Evolutionary conservation across 2,329 filamentous ascomycete species (phyloP), one percentile per base, ranked within the genome.

Genomic region (Xylaria sp.): DNA sequence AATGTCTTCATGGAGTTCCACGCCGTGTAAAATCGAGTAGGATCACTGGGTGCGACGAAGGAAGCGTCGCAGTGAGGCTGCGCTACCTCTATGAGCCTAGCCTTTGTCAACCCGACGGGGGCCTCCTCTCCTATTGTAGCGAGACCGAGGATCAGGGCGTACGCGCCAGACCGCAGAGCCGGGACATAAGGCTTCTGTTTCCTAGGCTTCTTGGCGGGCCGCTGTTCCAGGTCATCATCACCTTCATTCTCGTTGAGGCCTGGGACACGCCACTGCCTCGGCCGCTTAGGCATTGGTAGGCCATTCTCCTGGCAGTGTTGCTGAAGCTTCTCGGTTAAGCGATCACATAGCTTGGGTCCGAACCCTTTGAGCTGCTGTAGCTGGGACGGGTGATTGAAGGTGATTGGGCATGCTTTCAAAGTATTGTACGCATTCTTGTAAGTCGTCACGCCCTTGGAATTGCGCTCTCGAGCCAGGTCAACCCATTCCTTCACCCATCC

Each of bases 1-100:
- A 96, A 80, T 0, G 90, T 93, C 76, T 92, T 93, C 86, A 95
- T 94, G 1, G 92, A 93, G 74, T 87, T 91, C 92, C 92, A 96
- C 0, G 93, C 93, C 0, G 92, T 95, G 73, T 93, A 92, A 73
- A 87, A 92, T 65, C 89, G 91, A 12, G 85, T 89, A 0, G 91
- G 83, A 62, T 93, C 90, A 46, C 82, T 83, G 0, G 91, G 90
- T 0, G 86, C 88, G 0, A 86, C 90, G 73, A 93, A 94, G 0
- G 91, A 94, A 1, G 90, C 81, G 75, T 94, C 91, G 73, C 90
- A 93, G 76, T 92, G 84, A 7, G 87, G 87, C 74, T 95, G 91
- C 0, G 92, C 91, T 13, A 85, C 81, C 67, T 90, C 88, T 53
- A 94, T 90, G 2, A 94, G 80, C 65, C 92, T 86, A 7, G 83